Evolutionary conservation across 805 yeast genomes (phyloP).

Genomic region (Hanseniaspora pseudoguilliermondii): DNA sequence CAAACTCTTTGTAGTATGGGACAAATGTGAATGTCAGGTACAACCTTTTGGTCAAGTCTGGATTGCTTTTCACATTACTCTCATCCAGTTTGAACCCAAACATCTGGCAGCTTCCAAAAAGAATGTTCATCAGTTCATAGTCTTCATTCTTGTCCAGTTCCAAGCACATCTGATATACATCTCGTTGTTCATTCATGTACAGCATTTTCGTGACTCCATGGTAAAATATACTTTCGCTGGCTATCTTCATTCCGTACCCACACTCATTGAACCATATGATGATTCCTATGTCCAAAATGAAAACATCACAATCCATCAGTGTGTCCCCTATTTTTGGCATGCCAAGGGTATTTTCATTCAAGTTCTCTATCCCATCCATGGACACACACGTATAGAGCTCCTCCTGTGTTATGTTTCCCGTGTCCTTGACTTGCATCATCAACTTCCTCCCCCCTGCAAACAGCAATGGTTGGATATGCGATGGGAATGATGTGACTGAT

Average conservation of each 20-base stretch:
- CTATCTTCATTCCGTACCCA: constrained; percentile 29
- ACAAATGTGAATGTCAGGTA: constrained; percentile 24
- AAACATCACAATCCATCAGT: constrained; percentile 23
- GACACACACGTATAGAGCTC: neutral
- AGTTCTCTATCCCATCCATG: neutral
- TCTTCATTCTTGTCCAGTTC: neutral
- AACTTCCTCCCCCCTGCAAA: constrained; percentile 34
- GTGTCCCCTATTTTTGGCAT: neutral
- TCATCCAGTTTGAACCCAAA: constrained; percentile 4
- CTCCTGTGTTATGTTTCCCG: constrained; percentile 7
- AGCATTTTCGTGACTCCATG: constrained; percentile 21
- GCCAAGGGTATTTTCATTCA: neutral
- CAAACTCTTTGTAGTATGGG: constrained; percentile 29
- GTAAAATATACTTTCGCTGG: constrained; percentile 25
- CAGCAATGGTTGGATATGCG: constrained; percentile 21
- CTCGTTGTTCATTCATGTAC: neutral
- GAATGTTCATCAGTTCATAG: neutral
- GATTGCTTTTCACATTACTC: neutral
- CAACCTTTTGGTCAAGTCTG: neutral
- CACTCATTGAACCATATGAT: constrained; percentile 30
- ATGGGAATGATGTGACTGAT: constrained; percentile 22
- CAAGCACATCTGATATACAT: constrained; percentile 6
- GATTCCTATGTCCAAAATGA: constrained; percentile 28
- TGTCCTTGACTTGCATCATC: constrained; percentile 16
- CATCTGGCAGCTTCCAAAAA: neutral